Evolutionary conservation across 164 flowering plant genomes (phyloP).

Genomic region (Macadamia tetraphylla): DNA sequence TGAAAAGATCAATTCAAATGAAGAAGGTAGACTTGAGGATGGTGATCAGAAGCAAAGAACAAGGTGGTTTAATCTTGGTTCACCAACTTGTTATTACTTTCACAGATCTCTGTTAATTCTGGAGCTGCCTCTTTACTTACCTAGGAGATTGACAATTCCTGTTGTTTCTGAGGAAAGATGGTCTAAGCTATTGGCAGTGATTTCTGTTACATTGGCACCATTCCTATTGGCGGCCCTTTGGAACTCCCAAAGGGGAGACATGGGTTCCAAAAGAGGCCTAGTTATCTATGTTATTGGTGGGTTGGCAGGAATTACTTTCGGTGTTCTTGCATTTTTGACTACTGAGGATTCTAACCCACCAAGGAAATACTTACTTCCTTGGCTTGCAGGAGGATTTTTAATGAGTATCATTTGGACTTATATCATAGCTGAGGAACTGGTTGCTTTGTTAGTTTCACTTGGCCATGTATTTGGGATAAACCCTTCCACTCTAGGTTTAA

Average conservation of each 20-base stretch:
- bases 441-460: slow-evolving; percentile 38
- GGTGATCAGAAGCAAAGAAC: slow-evolving; percentile 8
- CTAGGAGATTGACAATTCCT: slow-evolving; percentile 51
- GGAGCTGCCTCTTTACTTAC: slow-evolving; percentile 39
- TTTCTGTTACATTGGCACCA: slow-evolving; percentile 40
- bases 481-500: slow-evolving; percentile 42
- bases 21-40: slow-evolving; percentile 9
- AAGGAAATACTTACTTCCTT: slow-evolving; percentile 30
- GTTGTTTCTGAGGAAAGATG: slow-evolving; percentile 40
- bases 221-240: slow-evolving; percentile 34
- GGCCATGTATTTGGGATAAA: slow-evolving; percentile 35
- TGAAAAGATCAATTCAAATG: slow-evolving; percentile 4
- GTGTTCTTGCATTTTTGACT: slow-evolving; percentile 26
- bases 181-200: slow-evolving; percentile 46
- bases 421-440: slow-evolving; percentile 47
- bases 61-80: slow-evolving; percentile 5
- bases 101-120: slow-evolving; percentile 18
- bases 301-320: slow-evolving; percentile 21
- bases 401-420: slow-evolving; percentile 60
- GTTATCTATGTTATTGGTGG: slow-evolving; percentile 20
- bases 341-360: slow-evolving; percentile 36
- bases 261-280: slow-evolving; percentile 2
- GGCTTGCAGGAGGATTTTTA: slow-evolving; percentile 52
- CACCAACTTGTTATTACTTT: slow-evolving; percentile 14
- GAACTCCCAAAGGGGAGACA: slow-evolving; percentile 18